These are phyloP conservation scores for Rhizopogon vinicolor DNA, from an alignment of 768 basidiomycete genomes.

Conservation along the genomic window DNA sequence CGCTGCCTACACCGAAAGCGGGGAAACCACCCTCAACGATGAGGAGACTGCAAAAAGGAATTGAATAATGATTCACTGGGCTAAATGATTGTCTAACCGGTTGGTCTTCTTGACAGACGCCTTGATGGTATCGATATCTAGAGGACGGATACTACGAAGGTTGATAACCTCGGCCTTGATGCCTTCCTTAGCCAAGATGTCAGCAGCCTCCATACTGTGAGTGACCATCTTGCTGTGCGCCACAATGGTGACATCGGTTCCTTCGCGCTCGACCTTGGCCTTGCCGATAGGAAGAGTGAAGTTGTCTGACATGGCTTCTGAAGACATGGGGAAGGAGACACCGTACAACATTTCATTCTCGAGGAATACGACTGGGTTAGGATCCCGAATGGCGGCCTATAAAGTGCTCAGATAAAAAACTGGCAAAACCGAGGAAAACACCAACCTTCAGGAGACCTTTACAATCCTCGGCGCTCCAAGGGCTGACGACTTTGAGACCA, in stretches of 20 bases:
- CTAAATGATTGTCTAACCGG: constrained; percentile 46
- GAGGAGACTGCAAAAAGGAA: constrained; percentile 54
- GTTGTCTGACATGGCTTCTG: constrained; percentile 92
- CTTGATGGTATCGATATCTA: constrained; percentile 97
- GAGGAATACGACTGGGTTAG: constrained; percentile 97
- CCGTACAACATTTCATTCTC: constrained; percentile 99
- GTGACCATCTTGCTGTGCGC: constrained; percentile 99
- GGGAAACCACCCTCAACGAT: constrained; percentile 99
- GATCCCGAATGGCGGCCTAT: constrained; percentile 94
- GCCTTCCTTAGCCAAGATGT: constrained; percentile 89
- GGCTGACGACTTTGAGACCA: constrained; percentile 95
- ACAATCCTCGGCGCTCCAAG: constrained; percentile 99
- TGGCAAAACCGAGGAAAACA: background rate
- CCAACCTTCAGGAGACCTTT: constrained; percentile 93
- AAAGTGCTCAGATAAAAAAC: background rate
- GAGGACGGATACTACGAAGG: constrained; percentile 90
- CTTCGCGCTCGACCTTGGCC: constrained; percentile 91
- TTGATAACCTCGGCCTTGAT: constrained; percentile 98
- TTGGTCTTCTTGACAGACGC: constrained; percentile 98
- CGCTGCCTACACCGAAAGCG: constrained; percentile 95
- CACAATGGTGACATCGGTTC: constrained; percentile 91
- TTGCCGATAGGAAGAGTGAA: constrained; percentile 97
- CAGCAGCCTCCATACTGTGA: constrained; percentile 92
- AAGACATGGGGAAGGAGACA: constrained; percentile 92
- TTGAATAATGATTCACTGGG: background rate